Percentiles rank a stretch among this genome's conserved stretches.
Conservation (phyloP, 495 filamentous ascomycete genomes). For the Aspergillus sclerotioniger region DNA sequence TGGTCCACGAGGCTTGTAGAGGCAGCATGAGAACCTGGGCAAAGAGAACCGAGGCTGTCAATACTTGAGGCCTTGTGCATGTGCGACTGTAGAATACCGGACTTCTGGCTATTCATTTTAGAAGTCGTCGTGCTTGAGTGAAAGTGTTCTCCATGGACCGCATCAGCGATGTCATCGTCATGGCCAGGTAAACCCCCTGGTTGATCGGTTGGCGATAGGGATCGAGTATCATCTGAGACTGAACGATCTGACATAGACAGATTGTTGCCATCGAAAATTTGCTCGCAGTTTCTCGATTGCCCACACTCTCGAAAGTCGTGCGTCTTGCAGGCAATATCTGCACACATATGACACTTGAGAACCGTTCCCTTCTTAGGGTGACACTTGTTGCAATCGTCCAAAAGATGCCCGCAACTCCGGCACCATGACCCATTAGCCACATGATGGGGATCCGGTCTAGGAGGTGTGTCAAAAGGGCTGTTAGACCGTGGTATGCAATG, state of each 20-base stretch:
- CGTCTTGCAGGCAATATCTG: background rate
- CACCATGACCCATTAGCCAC: background rate
- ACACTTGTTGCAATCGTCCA: conserved; percentile 6
- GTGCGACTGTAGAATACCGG: no score
- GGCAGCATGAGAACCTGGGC: background rate
- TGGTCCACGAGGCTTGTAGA: background rate
- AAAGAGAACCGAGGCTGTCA: background rate
- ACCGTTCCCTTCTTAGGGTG: background rate
- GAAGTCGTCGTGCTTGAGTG: background rate
- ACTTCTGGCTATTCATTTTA: no score
- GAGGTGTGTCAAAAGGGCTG: background rate
- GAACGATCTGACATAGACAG: background rate
- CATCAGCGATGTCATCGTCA: background rate
- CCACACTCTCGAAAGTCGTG: background rate
- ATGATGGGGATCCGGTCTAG: background rate
- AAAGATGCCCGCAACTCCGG: conserved; percentile 2
- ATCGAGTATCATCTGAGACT: background rate
- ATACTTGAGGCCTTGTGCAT: background rate
- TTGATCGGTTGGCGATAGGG: background rate
- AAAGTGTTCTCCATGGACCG: background rate
- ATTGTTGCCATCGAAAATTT: background rate
- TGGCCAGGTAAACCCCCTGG: background rate
- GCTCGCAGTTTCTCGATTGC: background rate
- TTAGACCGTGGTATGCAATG: background rate
- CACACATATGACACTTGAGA: conserved; percentile 10